phyloP scores from a whole-genome alignment of 116 monocot genomes.

The Papilionanthe hybrid region DNA sequence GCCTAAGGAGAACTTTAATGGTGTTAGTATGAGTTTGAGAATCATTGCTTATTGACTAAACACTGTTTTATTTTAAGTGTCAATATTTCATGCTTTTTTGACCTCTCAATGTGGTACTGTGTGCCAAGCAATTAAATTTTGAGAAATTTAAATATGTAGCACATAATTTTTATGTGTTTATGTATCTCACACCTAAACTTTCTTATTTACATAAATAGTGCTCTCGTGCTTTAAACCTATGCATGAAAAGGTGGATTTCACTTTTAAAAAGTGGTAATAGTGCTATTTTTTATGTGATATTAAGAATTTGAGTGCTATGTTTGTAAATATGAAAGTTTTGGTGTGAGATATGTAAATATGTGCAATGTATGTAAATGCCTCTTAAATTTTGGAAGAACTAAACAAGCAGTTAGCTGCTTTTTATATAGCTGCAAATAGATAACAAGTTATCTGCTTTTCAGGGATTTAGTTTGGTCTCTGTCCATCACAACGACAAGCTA shows the following conservation, averaged over 20 bases:
- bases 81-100: not conserved
- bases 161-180: too few species aligned
- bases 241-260: too few species aligned
- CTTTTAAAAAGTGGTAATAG: too few species aligned
- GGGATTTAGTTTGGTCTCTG: constrained; percentile 84
- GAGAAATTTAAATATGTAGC: not conserved
- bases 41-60: not conserved
- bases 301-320: too few species aligned
- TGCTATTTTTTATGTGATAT: too few species aligned
- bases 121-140: not conserved
- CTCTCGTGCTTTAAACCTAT: too few species aligned
- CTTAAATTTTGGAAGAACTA: not conserved
- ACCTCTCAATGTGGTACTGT: not conserved
- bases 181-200: too few species aligned
- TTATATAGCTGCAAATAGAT: not conserved
- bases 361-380: too few species aligned
- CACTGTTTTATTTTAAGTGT: not conserved
- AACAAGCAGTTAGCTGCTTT: not conserved
- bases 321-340: too few species aligned
- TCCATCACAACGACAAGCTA: constrained; percentile 64
- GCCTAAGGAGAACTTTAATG: not conserved
- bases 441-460: constrained; percentile 16
- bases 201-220: too few species aligned
- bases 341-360: too few species aligned
- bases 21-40: not conserved